phyloP scores from a whole-genome alignment of 352 stramenopile species.

The Phytophthora citricola region DNA sequence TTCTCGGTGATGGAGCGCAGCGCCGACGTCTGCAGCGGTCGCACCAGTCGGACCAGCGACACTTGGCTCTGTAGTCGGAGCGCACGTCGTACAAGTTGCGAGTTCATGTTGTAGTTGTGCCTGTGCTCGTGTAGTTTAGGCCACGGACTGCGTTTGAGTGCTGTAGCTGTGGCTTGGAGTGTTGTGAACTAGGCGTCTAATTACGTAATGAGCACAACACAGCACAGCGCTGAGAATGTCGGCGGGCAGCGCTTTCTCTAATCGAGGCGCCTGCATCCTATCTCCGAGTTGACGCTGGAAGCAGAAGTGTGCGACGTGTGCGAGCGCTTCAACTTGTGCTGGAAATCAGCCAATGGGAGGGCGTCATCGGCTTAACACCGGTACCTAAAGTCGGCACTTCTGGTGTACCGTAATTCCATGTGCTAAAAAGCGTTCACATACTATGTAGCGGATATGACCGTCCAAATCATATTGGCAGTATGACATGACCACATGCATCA shows the following conservation, averaged over 20 bases:
- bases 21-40: slow-evolving; percentile 20
- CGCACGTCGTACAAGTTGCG: slow-evolving; percentile 7
- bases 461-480: too few species aligned
- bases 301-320: slow-evolving; percentile 4
- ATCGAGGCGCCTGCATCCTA: slow-evolving; percentile 16
- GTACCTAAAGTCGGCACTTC: slow-evolving; percentile 1
- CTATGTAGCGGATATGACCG: too few species aligned
- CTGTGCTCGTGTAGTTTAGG: neutral
- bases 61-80: slow-evolving; percentile 15
- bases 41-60: neutral
- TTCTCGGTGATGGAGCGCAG: slow-evolving; percentile 25
- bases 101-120: slow-evolving; percentile 10
- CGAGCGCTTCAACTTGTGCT: slow-evolving; percentile 7
- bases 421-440: neutral
- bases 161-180: neutral
- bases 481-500: too few species aligned
- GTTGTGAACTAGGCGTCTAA: slow-evolving; percentile 9
- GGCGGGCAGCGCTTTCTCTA: slow-evolving; percentile 1
- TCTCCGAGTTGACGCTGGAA: slow-evolving; percentile 17
- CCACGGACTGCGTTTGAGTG: neutral
- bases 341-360: neutral
- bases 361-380: too few species aligned
- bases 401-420: slow-evolving; percentile 2
- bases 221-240: neutral
- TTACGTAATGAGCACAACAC: slow-evolving; percentile 2